Evolutionary conservation across 2,329 filamentous ascomycete genomes (phyloP), one percentile per base, ranked within the genome.

Genomic region (Byssochlamys sp.): DNA sequence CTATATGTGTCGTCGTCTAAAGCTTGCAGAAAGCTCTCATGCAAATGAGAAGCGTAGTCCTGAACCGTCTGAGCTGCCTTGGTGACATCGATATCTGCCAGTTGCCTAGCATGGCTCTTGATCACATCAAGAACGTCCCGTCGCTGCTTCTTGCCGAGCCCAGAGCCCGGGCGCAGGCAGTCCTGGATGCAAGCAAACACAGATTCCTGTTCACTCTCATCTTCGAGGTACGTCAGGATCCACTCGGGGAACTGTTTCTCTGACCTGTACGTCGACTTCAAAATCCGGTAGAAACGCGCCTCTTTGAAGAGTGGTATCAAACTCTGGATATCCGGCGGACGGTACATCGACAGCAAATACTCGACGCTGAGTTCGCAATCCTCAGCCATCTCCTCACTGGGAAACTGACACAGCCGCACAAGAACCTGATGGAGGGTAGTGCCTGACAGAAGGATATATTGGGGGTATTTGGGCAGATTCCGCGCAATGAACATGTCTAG

Each of bases 401-500:
- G 91, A 64, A 91, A 96, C 59, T 86, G 83, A 76, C 94, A 99
- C 3, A 99, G 80, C 1, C 91, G 88, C 39, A 84, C 79, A 27
- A 99, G 80, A 9, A 96, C 86, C 59, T 85, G 86, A 59, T 91
- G 89, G 0, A 99, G 79, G 1, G 89, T 88, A 2, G 89, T 91
- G 19, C 91, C 94, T 0, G 92, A 89, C 52, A 99, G 84, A 10
- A 97, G 82, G 54, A 99, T 86, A 67, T 96, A 96, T 69, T 97
- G 92, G 0, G 91, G 91, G 67, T 96, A 99, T 71, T 99, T 99
- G 2, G 95, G 90, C 54, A 99, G 77, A 69, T 96, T 99, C 57
- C 94, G 85, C 19, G 94, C 92, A 69, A 99, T 88, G 68, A 99
- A 99, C 91, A 99, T 99, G 73, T 99, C 91, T 51, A 99, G 82